Percentiles rank a stretch among this genome's conserved stretches.
Evolutionary conservation across 768 basidiomycete genomes (phyloP).

Genomic region (Leccinum disarticulatum): DNA sequence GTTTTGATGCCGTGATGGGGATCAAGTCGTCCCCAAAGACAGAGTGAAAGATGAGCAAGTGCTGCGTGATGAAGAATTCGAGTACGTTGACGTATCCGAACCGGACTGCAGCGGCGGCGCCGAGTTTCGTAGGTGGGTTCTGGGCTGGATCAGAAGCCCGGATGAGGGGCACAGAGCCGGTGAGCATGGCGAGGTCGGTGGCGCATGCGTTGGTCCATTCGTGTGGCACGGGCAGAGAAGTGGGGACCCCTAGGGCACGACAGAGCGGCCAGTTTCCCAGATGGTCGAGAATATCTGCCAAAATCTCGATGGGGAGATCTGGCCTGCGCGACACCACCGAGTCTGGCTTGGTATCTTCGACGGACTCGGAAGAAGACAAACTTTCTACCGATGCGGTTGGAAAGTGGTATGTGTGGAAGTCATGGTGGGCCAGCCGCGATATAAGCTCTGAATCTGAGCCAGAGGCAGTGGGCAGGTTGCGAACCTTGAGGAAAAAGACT

Average conservation of each 20-base stretch:
- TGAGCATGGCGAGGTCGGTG: slow-evolving; percentile 73
- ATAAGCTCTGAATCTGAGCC: slow-evolving; percentile 67
- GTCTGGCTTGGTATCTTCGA: slow-evolving; percentile 22
- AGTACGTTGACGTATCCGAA: slow-evolving; percentile 79
- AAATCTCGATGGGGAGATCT: slow-evolving; percentile 73
- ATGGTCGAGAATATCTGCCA: slow-evolving; percentile 75
- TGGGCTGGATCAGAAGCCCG: slow-evolving; percentile 55
- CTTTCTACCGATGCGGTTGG: slow-evolving; percentile 33
- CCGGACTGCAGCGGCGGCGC: slow-evolving; percentile 64
- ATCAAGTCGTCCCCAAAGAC: slow-evolving; percentile 68
- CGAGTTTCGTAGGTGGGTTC: slow-evolving; percentile 66
- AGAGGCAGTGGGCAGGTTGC: slow-evolving; percentile 58
- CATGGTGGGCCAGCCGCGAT: slow-evolving; percentile 70
- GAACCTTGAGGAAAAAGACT: slow-evolving; percentile 70
- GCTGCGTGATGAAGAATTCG: slow-evolving; percentile 65
- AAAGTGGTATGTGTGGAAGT: slow-evolving; percentile 71
- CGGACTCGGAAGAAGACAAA: slow-evolving; percentile 24
- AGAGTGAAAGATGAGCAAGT: slow-evolving; percentile 61
- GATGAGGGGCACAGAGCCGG: slow-evolving; percentile 58
- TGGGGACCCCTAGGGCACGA: slow-evolving; percentile 73
- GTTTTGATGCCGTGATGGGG: slow-evolving; percentile 72
- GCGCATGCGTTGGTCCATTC: slow-evolving; percentile 72
- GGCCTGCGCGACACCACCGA: slow-evolving; percentile 37
- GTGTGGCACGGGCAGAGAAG: slow-evolving; percentile 59
- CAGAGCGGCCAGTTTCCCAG: slow-evolving; percentile 84